A percentile compares a stretch with the other conserved stretches of the same genome.
These are phyloP conservation scores for Colletotrichum scovillei DNA, from an alignment of 2,329 filamentous ascomycete genomes.

Conservation along the genomic window DNA sequence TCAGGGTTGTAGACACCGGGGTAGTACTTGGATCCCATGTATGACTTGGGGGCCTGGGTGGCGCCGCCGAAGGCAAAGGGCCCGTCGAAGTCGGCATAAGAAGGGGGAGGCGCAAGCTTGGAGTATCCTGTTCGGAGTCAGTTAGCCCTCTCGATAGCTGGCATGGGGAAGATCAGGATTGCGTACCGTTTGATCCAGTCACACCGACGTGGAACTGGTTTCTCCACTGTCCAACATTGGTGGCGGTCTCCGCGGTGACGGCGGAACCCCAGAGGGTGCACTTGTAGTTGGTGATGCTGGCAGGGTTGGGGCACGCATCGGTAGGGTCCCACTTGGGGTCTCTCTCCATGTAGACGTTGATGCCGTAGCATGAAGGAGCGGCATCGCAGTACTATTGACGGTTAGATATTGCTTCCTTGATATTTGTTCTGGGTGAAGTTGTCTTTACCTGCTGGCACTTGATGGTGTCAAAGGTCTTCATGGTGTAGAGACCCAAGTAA, in stretches of 20 bases:
- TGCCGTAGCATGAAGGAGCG: slow-evolving; percentile 17
- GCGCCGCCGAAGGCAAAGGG: background rate
- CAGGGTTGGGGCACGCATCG: slow-evolving; percentile 14
- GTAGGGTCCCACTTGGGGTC: slow-evolving; percentile 7
- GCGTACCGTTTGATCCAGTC: slow-evolving; percentile 32
- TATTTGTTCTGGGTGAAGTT: background rate
- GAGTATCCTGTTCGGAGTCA: background rate
- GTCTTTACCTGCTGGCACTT: slow-evolving; percentile 23
- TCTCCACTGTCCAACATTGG: slow-evolving; percentile 32
- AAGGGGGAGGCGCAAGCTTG: background rate
- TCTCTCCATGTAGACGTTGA: slow-evolving; percentile 29
- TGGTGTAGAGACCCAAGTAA: slow-evolving; percentile 12
- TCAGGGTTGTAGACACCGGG: slow-evolving; percentile 5
- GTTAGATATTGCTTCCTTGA: background rate
- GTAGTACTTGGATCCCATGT: slow-evolving; percentile 21
- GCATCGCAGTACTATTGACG: slow-evolving; percentile 19
- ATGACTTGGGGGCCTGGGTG: slow-evolving; percentile 8
- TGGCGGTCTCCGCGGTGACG: slow-evolving; percentile 11
- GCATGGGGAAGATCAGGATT: too few relatives aligned
- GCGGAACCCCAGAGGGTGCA: slow-evolving; percentile 20
- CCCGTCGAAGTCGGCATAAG: background rate
- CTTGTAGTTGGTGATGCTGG: slow-evolving; percentile 23
- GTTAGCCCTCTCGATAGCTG: background rate
- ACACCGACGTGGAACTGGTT: slow-evolving; percentile 32
- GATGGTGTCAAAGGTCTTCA: slow-evolving; percentile 11